These are phyloP conservation scores for Penicillium daleae DNA, from an alignment of 495 filamentous ascomycete species.

Conservation along the genomic window DNA sequence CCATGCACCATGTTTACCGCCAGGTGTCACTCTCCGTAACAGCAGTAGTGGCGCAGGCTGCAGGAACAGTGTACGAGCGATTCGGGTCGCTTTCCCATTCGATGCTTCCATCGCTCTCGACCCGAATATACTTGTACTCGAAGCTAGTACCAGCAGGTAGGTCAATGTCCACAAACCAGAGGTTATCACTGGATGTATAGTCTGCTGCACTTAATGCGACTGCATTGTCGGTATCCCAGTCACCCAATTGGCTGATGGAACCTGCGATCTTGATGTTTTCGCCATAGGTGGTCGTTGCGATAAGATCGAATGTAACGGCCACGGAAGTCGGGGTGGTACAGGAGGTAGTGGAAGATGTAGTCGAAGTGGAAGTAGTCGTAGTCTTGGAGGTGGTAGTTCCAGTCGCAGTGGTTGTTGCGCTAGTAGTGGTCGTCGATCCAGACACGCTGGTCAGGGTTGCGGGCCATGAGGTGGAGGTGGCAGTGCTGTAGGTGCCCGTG, in stretches of 20 bases:
- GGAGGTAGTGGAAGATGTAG: conserved; percentile 29
- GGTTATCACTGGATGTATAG: conserved; percentile 58
- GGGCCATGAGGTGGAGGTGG: conserved; percentile 60
- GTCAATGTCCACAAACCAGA: conserved; percentile 59
- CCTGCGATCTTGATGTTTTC: conserved; percentile 65
- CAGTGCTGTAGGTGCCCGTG: conserved; percentile 61
- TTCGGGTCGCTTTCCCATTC: conserved; percentile 71
- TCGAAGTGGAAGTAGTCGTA: conserved; percentile 33
- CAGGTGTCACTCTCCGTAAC: conserved; percentile 41
- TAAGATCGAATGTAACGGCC: conserved; percentile 62
- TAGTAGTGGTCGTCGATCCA: conserved; percentile 21
- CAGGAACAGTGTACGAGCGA: conserved; percentile 57
- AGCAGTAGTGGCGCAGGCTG: conserved; percentile 46
- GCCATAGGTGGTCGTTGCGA: conserved; percentile 57
- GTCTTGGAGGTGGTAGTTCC: conserved; percentile 34
- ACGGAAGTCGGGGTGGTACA: conserved; percentile 53
- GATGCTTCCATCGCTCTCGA: conserved; percentile 55
- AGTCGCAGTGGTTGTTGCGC: conserved; percentile 30
- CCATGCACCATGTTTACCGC: conserved; percentile 14
- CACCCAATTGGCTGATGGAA: conserved; percentile 56
- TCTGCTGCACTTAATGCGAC: conserved; percentile 54
- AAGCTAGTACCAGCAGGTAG: conserved; percentile 57
- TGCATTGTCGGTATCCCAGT: conserved; percentile 56
- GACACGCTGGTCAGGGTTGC: conserved; percentile 48
- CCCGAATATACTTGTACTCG: conserved; percentile 71